phyloP scores from a whole-genome alignment of 192 early-diverging fungal species.

The Ambispora gerdemannii region DNA sequence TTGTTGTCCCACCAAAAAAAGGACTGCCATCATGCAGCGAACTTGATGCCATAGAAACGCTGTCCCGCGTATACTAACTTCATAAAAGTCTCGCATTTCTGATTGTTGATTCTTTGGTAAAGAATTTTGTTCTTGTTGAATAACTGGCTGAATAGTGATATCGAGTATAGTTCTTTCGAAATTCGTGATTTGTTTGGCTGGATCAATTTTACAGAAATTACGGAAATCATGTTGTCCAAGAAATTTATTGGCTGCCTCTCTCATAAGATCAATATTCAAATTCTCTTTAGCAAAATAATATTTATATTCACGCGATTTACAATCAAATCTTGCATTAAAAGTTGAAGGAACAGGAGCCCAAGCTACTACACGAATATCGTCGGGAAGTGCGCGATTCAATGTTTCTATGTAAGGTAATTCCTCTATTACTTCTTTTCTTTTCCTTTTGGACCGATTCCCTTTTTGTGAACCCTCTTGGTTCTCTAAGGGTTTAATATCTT shows the following conservation, averaged over 20 bases:
- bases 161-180: constrained; percentile 71
- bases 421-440: constrained; percentile 36
- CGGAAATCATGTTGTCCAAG: constrained; percentile 90
- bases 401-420: constrained; percentile 82
- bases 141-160: constrained; percentile 12
- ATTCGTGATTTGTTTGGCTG: constrained; percentile 72
- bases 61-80: constrained; percentile 76
- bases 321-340: constrained; percentile 89
- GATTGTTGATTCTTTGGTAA: too few species aligned
- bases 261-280: constrained; percentile 77
- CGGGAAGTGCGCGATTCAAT: constrained; percentile 81
- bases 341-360: constrained; percentile 77
- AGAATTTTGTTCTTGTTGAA: constrained; percentile 28
- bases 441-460: too few species aligned
- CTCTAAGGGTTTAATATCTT: too few species aligned
- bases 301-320: constrained; percentile 79
- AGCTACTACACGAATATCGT: constrained; percentile 85
- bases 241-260: constrained; percentile 61
- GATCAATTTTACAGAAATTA: constrained; percentile 94
- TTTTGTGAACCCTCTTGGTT: too few species aligned
- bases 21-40: constrained; percentile 89
- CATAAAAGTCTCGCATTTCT: constrained; percentile 52
- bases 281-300: constrained; percentile 78
- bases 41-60: constrained; percentile 99
- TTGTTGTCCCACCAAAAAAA: constrained; percentile 82